A percentile compares a stretch with the other conserved stretches of the same genome.
Evolutionary conservation across 208 protist species (phyloP).

Genomic region (Leishmania amazonensis): DNA sequence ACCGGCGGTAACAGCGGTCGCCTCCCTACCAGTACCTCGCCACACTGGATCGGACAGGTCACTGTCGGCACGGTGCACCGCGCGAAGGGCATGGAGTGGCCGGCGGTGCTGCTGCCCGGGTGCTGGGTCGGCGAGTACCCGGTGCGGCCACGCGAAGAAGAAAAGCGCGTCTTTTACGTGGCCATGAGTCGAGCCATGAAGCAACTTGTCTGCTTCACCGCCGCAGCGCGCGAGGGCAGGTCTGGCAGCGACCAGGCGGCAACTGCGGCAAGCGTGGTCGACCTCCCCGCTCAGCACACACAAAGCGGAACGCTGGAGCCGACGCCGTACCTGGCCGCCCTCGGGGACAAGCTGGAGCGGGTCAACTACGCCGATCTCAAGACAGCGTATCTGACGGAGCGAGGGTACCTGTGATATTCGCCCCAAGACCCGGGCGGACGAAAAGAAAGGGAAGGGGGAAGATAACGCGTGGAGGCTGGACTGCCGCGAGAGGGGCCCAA

Average conservation of each 20-base stretch:
- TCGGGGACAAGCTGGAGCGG: constrained; percentile 21
- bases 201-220: constrained; percentile 75
- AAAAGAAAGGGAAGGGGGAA: too few species aligned
- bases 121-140: constrained; percentile 85
- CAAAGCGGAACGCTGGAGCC: constrained; percentile 25
- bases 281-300: neutral
- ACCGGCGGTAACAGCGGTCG: neutral
- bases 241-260: neutral
- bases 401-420: constrained; percentile 15
- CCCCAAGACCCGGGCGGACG: neutral
- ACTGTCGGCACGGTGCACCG: constrained; percentile 81
- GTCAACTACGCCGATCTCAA: constrained; percentile 19
- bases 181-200: constrained; percentile 86
- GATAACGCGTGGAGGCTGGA: neutral
- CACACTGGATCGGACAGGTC: constrained; percentile 36
- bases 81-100: constrained; percentile 91
- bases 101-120: constrained; percentile 68
- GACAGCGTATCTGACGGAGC: constrained; percentile 18
- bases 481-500: neutral
- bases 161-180: constrained; percentile 88
- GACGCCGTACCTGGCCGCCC: constrained; percentile 46
- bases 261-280: neutral
- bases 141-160: constrained; percentile 44
- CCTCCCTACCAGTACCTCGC: neutral
- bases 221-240: constrained; percentile 21